Percentiles rank a stretch among this genome's conserved stretches.
phyloP scores from a whole-genome alignment of 768 basidiomycete genomes.

The Russula foetens region DNA sequence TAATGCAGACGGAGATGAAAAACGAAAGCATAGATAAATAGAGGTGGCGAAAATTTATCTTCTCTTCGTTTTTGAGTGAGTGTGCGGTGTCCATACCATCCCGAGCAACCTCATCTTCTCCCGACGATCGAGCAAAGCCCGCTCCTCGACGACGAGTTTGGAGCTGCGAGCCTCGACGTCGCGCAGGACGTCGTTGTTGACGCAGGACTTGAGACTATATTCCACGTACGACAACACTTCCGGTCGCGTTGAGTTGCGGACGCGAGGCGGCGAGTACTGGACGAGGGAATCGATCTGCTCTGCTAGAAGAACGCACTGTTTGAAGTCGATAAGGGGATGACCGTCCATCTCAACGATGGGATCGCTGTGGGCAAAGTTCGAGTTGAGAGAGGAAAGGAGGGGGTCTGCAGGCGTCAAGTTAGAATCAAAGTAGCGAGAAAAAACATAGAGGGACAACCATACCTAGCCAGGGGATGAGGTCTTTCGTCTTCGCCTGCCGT shows the following conservation, averaged over 20 bases:
- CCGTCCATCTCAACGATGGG: background rate
- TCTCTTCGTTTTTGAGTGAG: too few species aligned
- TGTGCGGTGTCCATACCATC: background rate
- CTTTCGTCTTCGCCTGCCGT: background rate
- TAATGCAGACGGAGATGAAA: too few species aligned
- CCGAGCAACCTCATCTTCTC: background rate
- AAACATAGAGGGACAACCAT: background rate
- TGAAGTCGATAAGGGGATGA: constrained; percentile 2
- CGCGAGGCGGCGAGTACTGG: constrained; percentile 1
- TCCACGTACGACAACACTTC: constrained; percentile 4
- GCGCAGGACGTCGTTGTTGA: background rate
- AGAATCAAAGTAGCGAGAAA: background rate
- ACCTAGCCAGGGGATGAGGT: constrained; percentile 11
- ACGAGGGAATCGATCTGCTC: constrained; percentile 1
- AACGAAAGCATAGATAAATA: background rate
- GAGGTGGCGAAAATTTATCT: background rate
- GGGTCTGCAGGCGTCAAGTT: background rate
- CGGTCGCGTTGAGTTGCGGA: background rate
- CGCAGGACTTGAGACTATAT: background rate
- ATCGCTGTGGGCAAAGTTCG: background rate
- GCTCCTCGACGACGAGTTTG: background rate
- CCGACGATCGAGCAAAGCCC: background rate
- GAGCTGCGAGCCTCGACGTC: background rate
- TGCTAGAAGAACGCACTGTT: background rate
- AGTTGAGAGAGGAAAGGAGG: constrained; percentile 1